Conservation (phyloP, 768 basidiomycete species). For the Boletus edulis region DNA sequence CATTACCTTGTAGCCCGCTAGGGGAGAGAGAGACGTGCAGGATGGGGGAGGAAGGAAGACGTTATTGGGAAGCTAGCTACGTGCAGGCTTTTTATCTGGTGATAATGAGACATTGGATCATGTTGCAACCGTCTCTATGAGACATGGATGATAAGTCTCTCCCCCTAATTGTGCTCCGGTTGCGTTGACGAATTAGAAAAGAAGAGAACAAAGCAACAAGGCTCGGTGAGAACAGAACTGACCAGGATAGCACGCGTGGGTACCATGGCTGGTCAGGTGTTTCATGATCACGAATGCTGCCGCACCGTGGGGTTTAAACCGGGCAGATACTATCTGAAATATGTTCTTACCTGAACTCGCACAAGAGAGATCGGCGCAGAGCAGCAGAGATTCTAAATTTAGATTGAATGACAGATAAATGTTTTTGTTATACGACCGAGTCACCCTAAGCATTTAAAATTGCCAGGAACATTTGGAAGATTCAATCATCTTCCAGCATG, state of each 20-base stretch:
- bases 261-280: too few relatives aligned
- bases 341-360: too few relatives aligned
- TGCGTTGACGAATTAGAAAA: neutral
- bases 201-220: neutral
- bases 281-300: too few relatives aligned
- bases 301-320: too few relatives aligned
- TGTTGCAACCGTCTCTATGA: slow-evolving; percentile 14
- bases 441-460: too few relatives aligned
- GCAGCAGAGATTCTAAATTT: too few relatives aligned
- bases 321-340: too few relatives aligned
- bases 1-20: slow-evolving; percentile 13
- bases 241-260: too few relatives aligned
- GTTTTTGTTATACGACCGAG: neutral
- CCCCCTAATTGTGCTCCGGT: neutral
- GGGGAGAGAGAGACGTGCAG: neutral
- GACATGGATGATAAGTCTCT: neutral
- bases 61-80: neutral
- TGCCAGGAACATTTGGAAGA: too few relatives aligned
- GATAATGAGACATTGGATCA: neutral
- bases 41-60: neutral
- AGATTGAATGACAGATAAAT: too few relatives aligned
- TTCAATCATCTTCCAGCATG: neutral
- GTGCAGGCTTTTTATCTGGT: slow-evolving; percentile 10
- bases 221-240: too few relatives aligned
- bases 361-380: too few relatives aligned